Conservation (phyloP, 371 early-diverging fungal species). For the Nematocida sp. region DNA sequence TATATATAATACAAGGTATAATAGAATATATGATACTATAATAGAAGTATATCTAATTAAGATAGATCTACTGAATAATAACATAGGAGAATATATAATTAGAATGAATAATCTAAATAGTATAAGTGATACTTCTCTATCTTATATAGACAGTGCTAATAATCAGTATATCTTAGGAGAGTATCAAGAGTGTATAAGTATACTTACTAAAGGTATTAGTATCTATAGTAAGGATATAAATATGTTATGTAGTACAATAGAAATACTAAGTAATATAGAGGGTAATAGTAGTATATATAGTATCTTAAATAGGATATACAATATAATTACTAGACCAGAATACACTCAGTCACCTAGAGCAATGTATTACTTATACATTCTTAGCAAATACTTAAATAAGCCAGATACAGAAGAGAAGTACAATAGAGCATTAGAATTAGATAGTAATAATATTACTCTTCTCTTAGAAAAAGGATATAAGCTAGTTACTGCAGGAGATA, state of each 20-base stretch:
- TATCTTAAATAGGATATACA: not conserved
- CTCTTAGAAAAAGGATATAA: conserved; percentile 6
- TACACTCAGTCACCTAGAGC: conserved; percentile 20
- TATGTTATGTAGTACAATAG: conserved; percentile 20
- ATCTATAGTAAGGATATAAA: conserved; percentile 39
- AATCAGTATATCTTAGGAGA: conserved; percentile 22
- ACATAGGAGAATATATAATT: conserved; percentile 35
- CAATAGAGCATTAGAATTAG: conserved; percentile 11
- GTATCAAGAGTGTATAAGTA: conserved; percentile 27
- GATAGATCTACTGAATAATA: conserved; percentile 4
- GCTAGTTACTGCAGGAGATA: conserved; percentile 9
- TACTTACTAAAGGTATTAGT: not conserved
- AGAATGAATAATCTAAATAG: conserved; percentile 14
- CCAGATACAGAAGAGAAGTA: not conserved
- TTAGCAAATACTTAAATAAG: not conserved
- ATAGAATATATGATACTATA: conserved; percentile 25
- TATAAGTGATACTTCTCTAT: conserved; percentile 14
- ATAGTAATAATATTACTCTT: conserved; percentile 24
- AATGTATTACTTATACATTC: conserved; percentile 38
- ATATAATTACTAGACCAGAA: not conserved
- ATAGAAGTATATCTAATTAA: conserved; percentile 32
- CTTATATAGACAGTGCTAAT: conserved; percentile 36
- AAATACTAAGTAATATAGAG: conserved; percentile 11
- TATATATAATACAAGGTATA: not conserved
- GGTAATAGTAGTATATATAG: not conserved